Evolutionary conservation across 2,329 filamentous ascomycete species (phyloP).

Genomic region (Talaromyces sp.): DNA sequence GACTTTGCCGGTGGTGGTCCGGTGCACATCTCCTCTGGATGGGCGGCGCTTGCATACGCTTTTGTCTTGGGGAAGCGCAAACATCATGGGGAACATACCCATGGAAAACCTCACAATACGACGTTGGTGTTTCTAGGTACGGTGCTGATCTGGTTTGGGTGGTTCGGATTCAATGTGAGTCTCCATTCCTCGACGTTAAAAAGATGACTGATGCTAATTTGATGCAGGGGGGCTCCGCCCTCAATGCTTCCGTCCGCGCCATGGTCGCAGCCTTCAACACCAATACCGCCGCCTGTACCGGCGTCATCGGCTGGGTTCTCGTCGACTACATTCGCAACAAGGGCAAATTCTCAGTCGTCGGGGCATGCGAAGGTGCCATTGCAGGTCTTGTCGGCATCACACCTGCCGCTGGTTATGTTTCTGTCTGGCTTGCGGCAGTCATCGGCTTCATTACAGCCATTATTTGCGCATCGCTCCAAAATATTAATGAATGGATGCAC

Average conservation of each 20-base stretch:
- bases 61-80: constrained; percentile 69
- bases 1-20: constrained; percentile 74
- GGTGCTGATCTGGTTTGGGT: constrained; percentile 45
- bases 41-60: constrained; percentile 68
- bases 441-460: constrained; percentile 56
- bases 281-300: constrained; percentile 53
- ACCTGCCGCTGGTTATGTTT: constrained; percentile 53
- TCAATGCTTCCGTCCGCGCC: constrained; percentile 52
- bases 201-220: neutral
- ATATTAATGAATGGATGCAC: constrained; percentile 52
- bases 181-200: neutral
- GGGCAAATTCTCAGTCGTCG: constrained; percentile 54
- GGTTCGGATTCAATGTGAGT: constrained; percentile 55
- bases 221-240: constrained; percentile 48
- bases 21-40: constrained; percentile 70
- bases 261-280: constrained; percentile 58
- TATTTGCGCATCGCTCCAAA: constrained; percentile 48
- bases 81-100: constrained; percentile 51
- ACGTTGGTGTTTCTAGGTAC: constrained; percentile 71
- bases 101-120: constrained; percentile 63
- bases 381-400: constrained; percentile 60
- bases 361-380: constrained; percentile 56
- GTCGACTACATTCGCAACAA: constrained; percentile 52
- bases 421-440: constrained; percentile 52
- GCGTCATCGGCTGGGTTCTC: constrained; percentile 53